Evolutionary conservation across 2,329 filamentous ascomycete genomes (phyloP), one percentile per base, ranked within the genome.

Genomic region (Cucurbitaria berberidis): DNA sequence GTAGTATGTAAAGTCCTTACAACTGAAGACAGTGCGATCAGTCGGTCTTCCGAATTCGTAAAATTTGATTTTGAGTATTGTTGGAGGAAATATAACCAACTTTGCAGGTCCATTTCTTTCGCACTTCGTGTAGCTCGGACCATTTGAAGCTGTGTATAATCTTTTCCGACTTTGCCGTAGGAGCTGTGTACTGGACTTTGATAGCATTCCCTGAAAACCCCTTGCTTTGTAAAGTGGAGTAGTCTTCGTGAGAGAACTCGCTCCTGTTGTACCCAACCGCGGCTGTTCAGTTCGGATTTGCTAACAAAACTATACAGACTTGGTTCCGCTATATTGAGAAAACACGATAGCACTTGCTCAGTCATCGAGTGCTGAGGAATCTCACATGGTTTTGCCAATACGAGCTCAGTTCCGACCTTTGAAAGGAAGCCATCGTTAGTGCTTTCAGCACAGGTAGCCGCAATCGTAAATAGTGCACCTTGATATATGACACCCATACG

Each of bases 401-500:
- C 11, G 6, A 34, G 18, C 2, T 36, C 16, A 26, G n/a, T 36
- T 5, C 13, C 43, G 21, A 18, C n/a, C n/a, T 45, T 38, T 4
- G n/a, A 36, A 15, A 48, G 45, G 16, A 48, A 48, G 3, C 45
- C 45, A 24, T 41, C 18, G 3, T 22, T 15, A 24, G n/a, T 24
- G 15, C 26, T 34, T 7, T 24, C 16, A 18, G 35, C 45, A 26
- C 26, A 41, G 10, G 44, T 35, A 8, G 51, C 45, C 4, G 40
- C 27, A 18, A 54, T 45, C 3, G 24, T 43, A 9, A 44, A 43
- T 16, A 34, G 7, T 5, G 51, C 47, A 16, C 39, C 36, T 10
- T 27, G 30, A 22, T 54, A 54, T 8, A 36, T 46, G 15, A 11
- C 13, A n/a, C 35, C 22, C 51, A 54, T 54, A 3, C 30, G 22